Conservation (phyloP, 805 yeast genomes). For the Hanseniaspora occidentalis region DNA sequence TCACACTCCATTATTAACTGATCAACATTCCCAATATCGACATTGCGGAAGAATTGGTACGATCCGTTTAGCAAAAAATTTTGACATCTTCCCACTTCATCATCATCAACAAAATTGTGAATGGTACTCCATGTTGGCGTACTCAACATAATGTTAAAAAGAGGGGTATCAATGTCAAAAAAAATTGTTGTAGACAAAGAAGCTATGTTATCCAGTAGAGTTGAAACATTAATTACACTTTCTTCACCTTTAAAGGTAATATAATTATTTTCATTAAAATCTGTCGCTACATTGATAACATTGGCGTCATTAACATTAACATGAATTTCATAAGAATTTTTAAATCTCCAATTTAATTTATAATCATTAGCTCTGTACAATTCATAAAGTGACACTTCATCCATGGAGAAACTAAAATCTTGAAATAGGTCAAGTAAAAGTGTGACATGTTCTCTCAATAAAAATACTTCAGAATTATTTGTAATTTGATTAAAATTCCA, state of each 20-base stretch:
- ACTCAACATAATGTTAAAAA: constrained; percentile 48
- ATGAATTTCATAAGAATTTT: constrained; percentile 43
- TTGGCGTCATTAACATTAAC: constrained; percentile 80
- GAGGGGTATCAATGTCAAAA: constrained; percentile 41
- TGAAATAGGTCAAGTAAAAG: constrained; percentile 56
- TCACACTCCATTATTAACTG: constrained; percentile 50
- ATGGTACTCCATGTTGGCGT: constrained; percentile 92
- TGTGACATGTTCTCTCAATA: constrained; percentile 73
- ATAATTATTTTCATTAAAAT: constrained; percentile 67
- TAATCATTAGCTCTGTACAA: constrained; percentile 36
- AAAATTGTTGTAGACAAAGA: constrained; percentile 39
- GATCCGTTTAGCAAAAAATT: constrained; percentile 53
- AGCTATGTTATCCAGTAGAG: constrained; percentile 50
- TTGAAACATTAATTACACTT: constrained; percentile 31
- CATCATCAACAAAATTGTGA: constrained; percentile 51
- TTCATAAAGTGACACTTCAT: constrained; percentile 33
- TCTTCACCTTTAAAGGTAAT: constrained; percentile 58
- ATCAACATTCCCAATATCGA: constrained; percentile 60
- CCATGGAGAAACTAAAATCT: constrained; percentile 55
- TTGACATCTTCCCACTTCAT: constrained; percentile 54
- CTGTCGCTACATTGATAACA: constrained; percentile 80
- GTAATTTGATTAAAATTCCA: constrained; percentile 56
- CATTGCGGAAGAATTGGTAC: constrained; percentile 44
- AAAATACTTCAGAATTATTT: constrained; percentile 41
- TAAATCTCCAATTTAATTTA: constrained; percentile 38